Base-by-base conservation (phyloP, 75 land plant species). In the Picea sitchensis region DNA sequence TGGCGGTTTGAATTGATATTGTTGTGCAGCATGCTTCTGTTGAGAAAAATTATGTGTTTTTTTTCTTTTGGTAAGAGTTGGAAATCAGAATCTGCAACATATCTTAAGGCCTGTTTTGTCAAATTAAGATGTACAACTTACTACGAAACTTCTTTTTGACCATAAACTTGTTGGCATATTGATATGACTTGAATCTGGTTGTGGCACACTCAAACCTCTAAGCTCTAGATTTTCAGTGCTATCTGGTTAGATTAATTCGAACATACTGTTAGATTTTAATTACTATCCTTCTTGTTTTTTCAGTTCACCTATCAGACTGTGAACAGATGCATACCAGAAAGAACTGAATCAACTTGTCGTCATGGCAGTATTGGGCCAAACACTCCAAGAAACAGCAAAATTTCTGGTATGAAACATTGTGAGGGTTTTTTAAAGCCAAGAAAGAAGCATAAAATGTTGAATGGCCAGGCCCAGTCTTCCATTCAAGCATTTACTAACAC, bases 261-360 rank as follows among this genome's bases (percentile, higher is more conserved):
- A 36, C 34, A 65, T 0, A 32, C 5, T 65, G 15, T 31, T 65
- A 31, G 17, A 69, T 69, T 6, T 69, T n/a, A 36, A 69, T 5
- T 13, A 5, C 51, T 20, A 36, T 14, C 36, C n/a, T 69, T 18
- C 15, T 68, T 68, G 47, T 5, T 5, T 44, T 69, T 69, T 17
- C 73, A 69, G 73, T 69, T 69, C 47, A 69, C 73, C 5, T 69
- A 69, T 41, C 73, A 41, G 21, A 69, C 2, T 69, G 73, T 18
- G 5, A 69, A 9, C 73, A 69, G 73, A 18, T 41, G 21, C 73
- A 6, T 18, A 38, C 36, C 47, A 41, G 47, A 18, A 13, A 20
- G 47, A 69, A 6, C 36, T 69, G 73, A 15, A 36, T 17, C 18
- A 44, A 44, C 5, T 5, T 44, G 47, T 36, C 5, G 4, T 5